A percentile compares a stretch with the other conserved stretches of the same genome.
phyloP scores from a whole-genome alignment of 148 eudicot species.

The Vaccinium macrocarpon region DNA sequence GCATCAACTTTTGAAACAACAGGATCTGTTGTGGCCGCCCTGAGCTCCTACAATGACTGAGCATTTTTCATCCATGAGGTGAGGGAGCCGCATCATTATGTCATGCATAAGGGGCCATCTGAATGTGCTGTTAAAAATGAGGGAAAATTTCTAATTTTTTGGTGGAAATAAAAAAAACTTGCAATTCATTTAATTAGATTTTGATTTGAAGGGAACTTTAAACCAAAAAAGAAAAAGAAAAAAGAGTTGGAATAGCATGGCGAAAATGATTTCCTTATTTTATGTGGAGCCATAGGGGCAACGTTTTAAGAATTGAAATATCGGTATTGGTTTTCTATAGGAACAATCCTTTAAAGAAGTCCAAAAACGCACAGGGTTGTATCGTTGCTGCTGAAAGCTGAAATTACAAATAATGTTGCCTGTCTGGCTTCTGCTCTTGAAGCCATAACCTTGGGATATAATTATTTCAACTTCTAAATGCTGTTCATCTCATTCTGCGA shows the following conservation, averaged over 20 bases:
- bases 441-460: background rate
- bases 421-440: background rate
- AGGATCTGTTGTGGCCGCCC: slow-evolving; percentile 87
- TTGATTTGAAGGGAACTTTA: background rate
- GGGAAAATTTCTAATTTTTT: background rate
- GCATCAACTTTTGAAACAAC: slow-evolving; percentile 81
- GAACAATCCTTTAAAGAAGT: background rate
- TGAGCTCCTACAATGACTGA: slow-evolving; percentile 73
- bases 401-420: background rate
- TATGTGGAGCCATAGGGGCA: background rate
- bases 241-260: background rate
- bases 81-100: slow-evolving; percentile 6
- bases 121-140: background rate
- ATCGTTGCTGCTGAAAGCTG: background rate
- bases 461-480: background rate
- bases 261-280: background rate
- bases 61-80: slow-evolving; percentile 13
- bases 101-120: slow-evolving; percentile 6
- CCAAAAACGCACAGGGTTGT: background rate
- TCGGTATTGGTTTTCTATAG: background rate
- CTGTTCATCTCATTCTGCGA: background rate
- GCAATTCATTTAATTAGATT: background rate
- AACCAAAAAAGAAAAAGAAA: background rate
- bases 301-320: background rate
- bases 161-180: background rate